phyloP scores from a whole-genome alignment of 1,139 yeast species.

The Eremothecium coryli region DNA sequence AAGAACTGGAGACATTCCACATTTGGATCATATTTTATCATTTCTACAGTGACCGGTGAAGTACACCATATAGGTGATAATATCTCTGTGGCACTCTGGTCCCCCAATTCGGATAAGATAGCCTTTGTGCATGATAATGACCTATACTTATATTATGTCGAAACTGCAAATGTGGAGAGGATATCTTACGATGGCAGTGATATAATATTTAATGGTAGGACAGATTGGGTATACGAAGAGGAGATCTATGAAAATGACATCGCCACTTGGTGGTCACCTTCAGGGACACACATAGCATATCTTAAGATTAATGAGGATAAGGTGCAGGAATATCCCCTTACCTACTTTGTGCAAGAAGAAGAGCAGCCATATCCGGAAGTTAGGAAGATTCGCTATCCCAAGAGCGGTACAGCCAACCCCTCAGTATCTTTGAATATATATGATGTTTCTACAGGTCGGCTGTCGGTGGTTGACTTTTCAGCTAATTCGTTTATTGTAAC shows the following conservation, averaged over 20 bases:
- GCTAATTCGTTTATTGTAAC: slow-evolving; percentile 45
- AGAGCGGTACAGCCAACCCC: slow-evolving; percentile 83
- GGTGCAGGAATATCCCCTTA: slow-evolving; percentile 64
- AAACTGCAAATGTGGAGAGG: slow-evolving; percentile 25
- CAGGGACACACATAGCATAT: slow-evolving; percentile 56
- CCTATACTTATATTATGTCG: slow-evolving; percentile 43
- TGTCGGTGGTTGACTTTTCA: slow-evolving; percentile 41
- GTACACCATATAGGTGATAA: slow-evolving; percentile 25
- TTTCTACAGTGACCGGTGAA: slow-evolving; percentile 35
- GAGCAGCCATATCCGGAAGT: slow-evolving; percentile 58
- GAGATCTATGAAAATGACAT: slow-evolving; percentile 64
- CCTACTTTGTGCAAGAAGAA: slow-evolving; percentile 52
- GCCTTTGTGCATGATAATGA: slow-evolving; percentile 68
- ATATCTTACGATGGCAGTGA: slow-evolving; percentile 52
- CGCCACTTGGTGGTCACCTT: slow-evolving; percentile 87
- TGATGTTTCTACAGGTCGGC: slow-evolving; percentile 26
- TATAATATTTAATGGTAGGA: slow-evolving; percentile 76
- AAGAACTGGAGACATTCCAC: slow-evolving; percentile 82
- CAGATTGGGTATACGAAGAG: slow-evolving; percentile 98
- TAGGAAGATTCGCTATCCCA: slow-evolving; percentile 69
- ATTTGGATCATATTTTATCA: slow-evolving; percentile 60
- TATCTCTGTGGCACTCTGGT: slow-evolving; percentile 58
- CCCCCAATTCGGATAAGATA: slow-evolving; percentile 61
- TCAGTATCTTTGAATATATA: slow-evolving; percentile 40
- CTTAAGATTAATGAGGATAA: slow-evolving; percentile 63